A percentile compares a stretch with the other conserved stretches of the same genome.
phyloP scores from a whole-genome alignment of 2,329 filamentous ascomycete species.

The Didymella arachidicola region DNA sequence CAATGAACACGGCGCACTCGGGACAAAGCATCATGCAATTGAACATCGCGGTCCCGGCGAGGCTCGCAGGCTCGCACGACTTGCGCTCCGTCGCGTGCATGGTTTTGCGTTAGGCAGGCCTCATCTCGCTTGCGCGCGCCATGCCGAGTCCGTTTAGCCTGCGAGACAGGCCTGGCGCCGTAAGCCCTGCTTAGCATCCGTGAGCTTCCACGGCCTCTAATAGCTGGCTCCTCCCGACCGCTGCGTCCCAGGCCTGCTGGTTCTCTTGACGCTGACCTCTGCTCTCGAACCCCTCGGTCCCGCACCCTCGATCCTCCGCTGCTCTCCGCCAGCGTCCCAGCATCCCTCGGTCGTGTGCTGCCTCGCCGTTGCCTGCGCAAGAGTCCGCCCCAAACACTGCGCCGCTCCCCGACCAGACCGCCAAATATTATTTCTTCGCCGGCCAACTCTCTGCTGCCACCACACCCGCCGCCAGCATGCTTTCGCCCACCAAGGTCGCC shows the following conservation, averaged over 20 bases:
- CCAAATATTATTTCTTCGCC: conserved; percentile 26
- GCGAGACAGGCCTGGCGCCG: conserved; percentile 19
- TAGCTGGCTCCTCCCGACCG: conserved; percentile 36
- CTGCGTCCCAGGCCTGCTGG: conserved; percentile 26
- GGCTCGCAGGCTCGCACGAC: conserved; percentile 15
- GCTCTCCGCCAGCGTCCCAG: conserved; percentile 11
- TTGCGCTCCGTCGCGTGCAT: conserved; percentile 14
- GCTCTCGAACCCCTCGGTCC: neutral
- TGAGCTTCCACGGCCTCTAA: conserved; percentile 43
- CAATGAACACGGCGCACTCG: neutral
- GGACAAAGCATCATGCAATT: neutral
- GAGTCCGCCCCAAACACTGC: conserved; percentile 10
- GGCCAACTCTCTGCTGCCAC: conserved; percentile 37
- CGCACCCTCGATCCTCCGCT: conserved; percentile 13
- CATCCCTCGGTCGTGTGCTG: conserved; percentile 35
- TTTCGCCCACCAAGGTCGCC: conserved; percentile 54
- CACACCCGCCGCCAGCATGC: conserved; percentile 43
- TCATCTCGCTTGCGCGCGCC: conserved; percentile 7
- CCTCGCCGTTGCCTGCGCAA: conserved; percentile 26
- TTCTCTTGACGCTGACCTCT: conserved; percentile 11
- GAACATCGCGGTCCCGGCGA: conserved; percentile 6
- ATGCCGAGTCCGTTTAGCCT: conserved; percentile 19
- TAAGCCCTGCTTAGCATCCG: conserved; percentile 46
- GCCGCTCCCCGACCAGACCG: conserved; percentile 31
- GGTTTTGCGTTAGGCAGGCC: conserved; percentile 21